Evolutionary conservation across 2,329 filamentous ascomycete genomes (phyloP), one percentile per base, ranked within the genome.

Genomic region (Penicillium sp.): DNA sequence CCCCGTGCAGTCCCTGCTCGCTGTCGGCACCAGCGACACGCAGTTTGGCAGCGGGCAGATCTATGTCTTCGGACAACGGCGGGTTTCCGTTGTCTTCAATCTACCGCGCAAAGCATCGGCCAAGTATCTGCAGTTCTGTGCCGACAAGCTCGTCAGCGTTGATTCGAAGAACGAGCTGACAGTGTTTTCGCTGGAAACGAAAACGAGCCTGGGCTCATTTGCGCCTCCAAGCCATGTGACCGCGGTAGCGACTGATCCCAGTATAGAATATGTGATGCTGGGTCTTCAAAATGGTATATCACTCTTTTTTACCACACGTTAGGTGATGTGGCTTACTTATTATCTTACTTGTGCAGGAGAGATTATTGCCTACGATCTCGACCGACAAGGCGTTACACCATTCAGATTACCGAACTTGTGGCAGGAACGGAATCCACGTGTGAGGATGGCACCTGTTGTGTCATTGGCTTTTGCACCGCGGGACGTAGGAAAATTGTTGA

Each of bases 241-340:
- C 14, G 82, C 84, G 30, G 70, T 97, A 65, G 81, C 88, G 57
- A 91, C 89, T 7, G 94, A 99, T 69, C 91, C 93, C 0, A 90
- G 90, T 76, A 79, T 99, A 59, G 94, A 99, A 71, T 99, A 95
- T 85, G 91, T 88, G 38, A 88, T 99, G 60, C 78, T 97, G 46
- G 94, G 91, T 12, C 77, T 91, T 60, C 85, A 89, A 61, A 89
- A 83, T 66, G 91, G 80, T 81, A 63, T 30, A 71, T 70, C 18
- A 24, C 24, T n/a, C 3, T 3, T 4, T 8, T 43, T 20, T 20
- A 11, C 5, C n/a, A n/a, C n/a, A n/a, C n/a, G n/a, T n/a, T n/a
- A n/a, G n/a, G 7, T 33, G 12, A 4, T 30, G 28, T 11, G 23
- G 40, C 49, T 38, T 12, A 47, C 21, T 21, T 33, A 5, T 50